Evolutionary conservation across 306 rosid species (phyloP).

Genomic region (Gillenia trifoliata): DNA sequence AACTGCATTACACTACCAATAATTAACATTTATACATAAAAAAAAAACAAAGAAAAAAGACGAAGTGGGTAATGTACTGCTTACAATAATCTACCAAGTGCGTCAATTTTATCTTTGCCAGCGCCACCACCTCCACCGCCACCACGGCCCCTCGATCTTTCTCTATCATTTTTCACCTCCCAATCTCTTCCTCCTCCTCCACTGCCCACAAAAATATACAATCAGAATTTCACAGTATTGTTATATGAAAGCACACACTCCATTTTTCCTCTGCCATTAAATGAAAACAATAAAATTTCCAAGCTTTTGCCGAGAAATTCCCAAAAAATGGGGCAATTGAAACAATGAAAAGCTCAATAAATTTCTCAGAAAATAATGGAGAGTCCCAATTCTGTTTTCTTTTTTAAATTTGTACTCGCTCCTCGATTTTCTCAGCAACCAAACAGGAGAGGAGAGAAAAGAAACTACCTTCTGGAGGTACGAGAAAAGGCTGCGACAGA

Average conservation of each 20-base stretch:
- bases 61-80: slow-evolving; percentile 19
- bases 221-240: not conserved
- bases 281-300: not conserved
- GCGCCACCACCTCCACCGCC: slow-evolving; percentile 35
- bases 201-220: slow-evolving; percentile 19
- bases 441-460: not conserved
- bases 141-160: slow-evolving; percentile 38
- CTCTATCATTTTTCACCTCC: slow-evolving; percentile 46
- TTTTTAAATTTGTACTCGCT: not conserved
- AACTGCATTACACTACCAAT: not conserved
- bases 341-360: not conserved
- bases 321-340: not conserved
- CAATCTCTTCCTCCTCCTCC: slow-evolving; percentile 47
- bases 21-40: not conserved
- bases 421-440: not conserved
- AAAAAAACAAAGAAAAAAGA: not conserved
- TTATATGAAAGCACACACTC: not conserved
- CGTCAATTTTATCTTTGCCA: slow-evolving; percentile 80
- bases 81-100: slow-evolving; percentile 94
- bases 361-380: not conserved
- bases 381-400: not conserved
- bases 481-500: slow-evolving; percentile 41
- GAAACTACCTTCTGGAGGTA: slow-evolving; percentile 35
- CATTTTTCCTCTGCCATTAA: not conserved
- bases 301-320: not conserved